Evolutionary conservation across 495 filamentous ascomycete genomes (phyloP), one percentile per base, ranked within the genome.

Genomic region (Cairneyella variabilis): DNA sequence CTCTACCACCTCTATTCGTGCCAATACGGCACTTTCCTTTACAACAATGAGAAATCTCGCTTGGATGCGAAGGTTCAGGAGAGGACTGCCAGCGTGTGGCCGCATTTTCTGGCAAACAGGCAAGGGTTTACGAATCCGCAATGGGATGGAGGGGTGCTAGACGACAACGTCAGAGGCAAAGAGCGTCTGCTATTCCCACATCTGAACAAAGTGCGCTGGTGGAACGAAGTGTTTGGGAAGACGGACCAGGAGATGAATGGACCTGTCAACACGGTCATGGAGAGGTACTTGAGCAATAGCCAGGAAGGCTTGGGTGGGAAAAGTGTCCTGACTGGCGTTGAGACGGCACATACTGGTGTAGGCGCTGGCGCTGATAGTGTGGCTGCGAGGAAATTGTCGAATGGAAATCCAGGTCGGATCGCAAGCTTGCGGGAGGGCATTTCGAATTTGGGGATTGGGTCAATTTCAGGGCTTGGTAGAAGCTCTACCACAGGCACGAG

Each of bases 21-120:
- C 55, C 95, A 99, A 64, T 99, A 95, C 56, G 95, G 95, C 38
- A 96, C 91, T 1, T 99, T 99, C 65, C 75, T 99, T 34, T 95
- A 85, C 71, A 95, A 99, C 72, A 92, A 82, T 58, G 95, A 99
- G 62, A 92, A 91, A 59, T 85, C 95, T 59, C 85, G 95, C 0
- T 69, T 82, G 16, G 89, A 96, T n/a, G 76, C 80, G 5, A 74
- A 74, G 2, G 85, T 90, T 0, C 73, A 76, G 25, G 81, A 88
- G 53, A 79, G 82, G 18, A 95, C 90, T n/a, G 73, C 86, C 18
- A 92, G 88, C 52, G 95, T 97, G 2, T 99, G 95, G 93, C 84
- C 89, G 53, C 97, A 97, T 68, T 97, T 99, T 71, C 72, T 97
- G 17, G 78, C 85, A 11, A 77, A 90, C 2, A 79, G 78, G 26